A percentile compares a stretch with the other conserved stretches of the same genome.
Evolutionary conservation across 2,329 filamentous ascomycete species (phyloP).

Genomic region (Exophiala oligosperma): DNA sequence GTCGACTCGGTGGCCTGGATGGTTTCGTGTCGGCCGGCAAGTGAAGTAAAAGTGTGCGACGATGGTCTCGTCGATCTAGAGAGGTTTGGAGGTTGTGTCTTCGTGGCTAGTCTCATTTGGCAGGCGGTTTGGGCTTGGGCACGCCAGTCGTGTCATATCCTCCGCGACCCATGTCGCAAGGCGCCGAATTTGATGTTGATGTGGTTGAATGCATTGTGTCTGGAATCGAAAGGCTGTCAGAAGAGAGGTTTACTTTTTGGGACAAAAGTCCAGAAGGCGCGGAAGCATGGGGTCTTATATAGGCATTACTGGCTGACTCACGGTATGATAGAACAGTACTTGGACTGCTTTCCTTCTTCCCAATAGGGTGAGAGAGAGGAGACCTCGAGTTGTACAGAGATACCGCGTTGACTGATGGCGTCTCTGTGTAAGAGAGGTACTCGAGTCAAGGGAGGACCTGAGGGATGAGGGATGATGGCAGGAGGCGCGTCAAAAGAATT

Average conservation of each 20-base stretch:
- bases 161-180: conserved; percentile 51
- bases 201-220: conserved; percentile 28
- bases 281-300: conserved; percentile 15
- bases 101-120: conserved; percentile 20
- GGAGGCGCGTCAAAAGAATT: conserved; percentile 24
- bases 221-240: conserved; percentile 19
- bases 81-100: background rate
- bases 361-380: conserved; percentile 3
- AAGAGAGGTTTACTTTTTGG: conserved; percentile 1
- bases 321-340: conserved; percentile 13
- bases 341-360: conserved; percentile 12
- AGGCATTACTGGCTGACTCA: conserved; percentile 21
- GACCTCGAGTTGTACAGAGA: conserved; percentile 18
- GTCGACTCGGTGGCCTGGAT: no score
- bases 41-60: conserved; percentile 9
- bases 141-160: conserved; percentile 55
- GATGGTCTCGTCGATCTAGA: background rate
- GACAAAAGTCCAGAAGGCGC: background rate
- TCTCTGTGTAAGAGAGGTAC: conserved; percentile 18
- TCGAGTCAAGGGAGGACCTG: conserved; percentile 25
- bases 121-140: conserved; percentile 49
- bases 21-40: conserved; percentile 8
- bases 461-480: conserved; percentile 21
- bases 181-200: conserved; percentile 19
- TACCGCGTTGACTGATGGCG: conserved; percentile 15